phyloP scores from a whole-genome alignment of 345 rosid species.

The Sonneratia caseolaris region DNA sequence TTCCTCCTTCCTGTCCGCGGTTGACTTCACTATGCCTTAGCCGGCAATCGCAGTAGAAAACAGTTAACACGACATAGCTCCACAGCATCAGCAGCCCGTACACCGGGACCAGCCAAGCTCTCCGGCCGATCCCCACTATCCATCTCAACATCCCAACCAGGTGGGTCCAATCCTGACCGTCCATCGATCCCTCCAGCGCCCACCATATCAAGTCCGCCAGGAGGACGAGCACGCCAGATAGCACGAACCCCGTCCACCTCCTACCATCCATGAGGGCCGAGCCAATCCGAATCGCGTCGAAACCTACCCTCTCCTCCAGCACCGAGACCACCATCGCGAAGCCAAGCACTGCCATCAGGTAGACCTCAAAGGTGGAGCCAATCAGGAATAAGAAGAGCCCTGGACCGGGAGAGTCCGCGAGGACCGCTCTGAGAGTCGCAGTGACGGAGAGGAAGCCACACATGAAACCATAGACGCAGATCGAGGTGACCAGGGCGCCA shows the following conservation, averaged over 20 bases:
- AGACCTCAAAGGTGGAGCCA: conserved; percentile 34
- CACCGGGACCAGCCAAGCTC: conserved; percentile 29
- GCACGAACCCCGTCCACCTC: conserved; percentile 42
- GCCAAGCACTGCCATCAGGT: conserved; percentile 51
- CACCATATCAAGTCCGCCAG: conserved; percentile 41
- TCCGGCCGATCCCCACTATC: conserved; percentile 28
- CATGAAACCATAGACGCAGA: conserved; percentile 34
- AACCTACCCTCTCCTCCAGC: conserved; percentile 48
- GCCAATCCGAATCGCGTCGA: conserved; percentile 48
- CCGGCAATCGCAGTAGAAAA: conserved; percentile 53
- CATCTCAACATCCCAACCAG: conserved; percentile 23
- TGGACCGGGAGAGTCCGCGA: conserved; percentile 12
- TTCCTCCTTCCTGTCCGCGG: conserved; percentile 6
- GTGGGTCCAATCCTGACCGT: conserved; percentile 20
- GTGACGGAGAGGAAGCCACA: conserved; percentile 29
- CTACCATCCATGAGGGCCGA: conserved; percentile 39
- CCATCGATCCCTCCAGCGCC: conserved; percentile 37
- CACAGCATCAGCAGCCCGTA: conserved; percentile 47
- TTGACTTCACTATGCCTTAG: conserved; percentile 21
- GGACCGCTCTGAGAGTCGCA: conserved; percentile 17
- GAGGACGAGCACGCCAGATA: conserved; percentile 34
- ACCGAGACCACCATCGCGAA: conserved; percentile 53
- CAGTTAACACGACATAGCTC: conserved; percentile 50
- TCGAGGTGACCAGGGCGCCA: conserved; percentile 31
- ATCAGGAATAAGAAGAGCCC: conserved; percentile 18